phyloP scores from a whole-genome alignment of 78 protist species.

The Dictyostelium capitatum region DNA sequence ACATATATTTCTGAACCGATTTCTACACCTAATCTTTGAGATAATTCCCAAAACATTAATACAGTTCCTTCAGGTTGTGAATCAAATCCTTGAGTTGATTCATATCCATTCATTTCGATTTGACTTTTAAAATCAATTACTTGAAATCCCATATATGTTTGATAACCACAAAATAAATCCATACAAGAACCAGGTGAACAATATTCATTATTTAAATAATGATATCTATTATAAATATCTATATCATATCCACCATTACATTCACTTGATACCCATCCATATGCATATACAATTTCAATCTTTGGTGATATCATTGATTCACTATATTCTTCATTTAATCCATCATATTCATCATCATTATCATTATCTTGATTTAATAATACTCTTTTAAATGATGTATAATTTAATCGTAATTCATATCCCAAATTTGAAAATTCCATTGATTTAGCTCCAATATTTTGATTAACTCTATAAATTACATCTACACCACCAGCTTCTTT shows the following conservation, averaged over 20 bases:
- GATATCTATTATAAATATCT: background rate
- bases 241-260: background rate
- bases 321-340: too few relatives aligned
- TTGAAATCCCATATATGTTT: background rate
- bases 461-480: background rate
- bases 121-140: constrained; percentile 51
- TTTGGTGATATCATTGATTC: background rate
- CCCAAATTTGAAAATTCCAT: too few relatives aligned
- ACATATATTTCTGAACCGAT: constrained; percentile 7
- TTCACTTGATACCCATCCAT: too few relatives aligned
- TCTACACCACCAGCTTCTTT: background rate
- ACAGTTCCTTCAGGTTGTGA: constrained; percentile 16
- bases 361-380: too few relatives aligned
- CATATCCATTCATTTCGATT: constrained; percentile 55
- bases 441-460: too few relatives aligned
- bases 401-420: too few relatives aligned
- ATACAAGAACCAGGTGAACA: background rate
- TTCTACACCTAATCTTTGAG: background rate
- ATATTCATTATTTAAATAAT: background rate
- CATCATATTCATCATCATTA: too few relatives aligned
- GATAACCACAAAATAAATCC: background rate
- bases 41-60: background rate
- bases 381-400: too few relatives aligned
- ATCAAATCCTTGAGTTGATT: constrained; percentile 17
- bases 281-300: background rate